Evolutionary conservation across 1,284 basidiomycete species (phyloP).

Genomic region (Apiotrichum montevideense): DNA sequence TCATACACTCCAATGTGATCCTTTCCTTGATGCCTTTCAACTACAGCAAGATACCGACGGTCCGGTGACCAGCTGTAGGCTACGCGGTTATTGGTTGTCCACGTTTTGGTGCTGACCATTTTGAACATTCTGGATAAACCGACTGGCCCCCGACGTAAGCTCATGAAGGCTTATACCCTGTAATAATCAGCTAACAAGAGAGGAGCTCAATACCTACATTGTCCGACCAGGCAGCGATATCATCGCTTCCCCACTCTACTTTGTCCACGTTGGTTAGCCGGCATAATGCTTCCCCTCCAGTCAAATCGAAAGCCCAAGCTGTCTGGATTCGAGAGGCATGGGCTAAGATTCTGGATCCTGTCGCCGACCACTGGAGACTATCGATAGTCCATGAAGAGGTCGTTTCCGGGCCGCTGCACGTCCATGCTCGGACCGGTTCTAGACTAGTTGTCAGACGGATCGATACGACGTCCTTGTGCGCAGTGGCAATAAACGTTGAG

Average conservation of each 20-base stretch:
- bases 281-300: conserved; percentile 60
- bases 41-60: conserved; percentile 69
- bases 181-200: conserved; percentile 34
- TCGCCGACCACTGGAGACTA: conserved; percentile 70
- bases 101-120: not conserved
- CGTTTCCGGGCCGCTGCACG: conserved; percentile 14
- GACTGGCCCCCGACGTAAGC: conserved; percentile 58
- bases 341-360: conserved; percentile 72
- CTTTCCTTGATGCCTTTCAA: conserved; percentile 77
- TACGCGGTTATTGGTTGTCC: conserved; percentile 14
- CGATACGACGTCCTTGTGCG: conserved; percentile 29
- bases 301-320: conserved; percentile 52
- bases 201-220: conserved; percentile 55
- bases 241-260: conserved; percentile 77
- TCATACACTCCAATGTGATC: conserved; percentile 79
- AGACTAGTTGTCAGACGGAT: conserved; percentile 40
- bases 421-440: conserved; percentile 38
- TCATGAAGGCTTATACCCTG: conserved; percentile 78
- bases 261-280: conserved; percentile 61
- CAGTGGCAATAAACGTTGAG: conserved; percentile 43
- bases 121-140: conserved; percentile 23
- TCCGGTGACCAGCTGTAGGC: conserved; percentile 71
- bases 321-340: conserved; percentile 60
- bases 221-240: conserved; percentile 79
- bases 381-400: conserved; percentile 51